Evolutionary conservation across 164 flowering plant genomes (phyloP).

Genomic region (Magnolia sinica): DNA sequence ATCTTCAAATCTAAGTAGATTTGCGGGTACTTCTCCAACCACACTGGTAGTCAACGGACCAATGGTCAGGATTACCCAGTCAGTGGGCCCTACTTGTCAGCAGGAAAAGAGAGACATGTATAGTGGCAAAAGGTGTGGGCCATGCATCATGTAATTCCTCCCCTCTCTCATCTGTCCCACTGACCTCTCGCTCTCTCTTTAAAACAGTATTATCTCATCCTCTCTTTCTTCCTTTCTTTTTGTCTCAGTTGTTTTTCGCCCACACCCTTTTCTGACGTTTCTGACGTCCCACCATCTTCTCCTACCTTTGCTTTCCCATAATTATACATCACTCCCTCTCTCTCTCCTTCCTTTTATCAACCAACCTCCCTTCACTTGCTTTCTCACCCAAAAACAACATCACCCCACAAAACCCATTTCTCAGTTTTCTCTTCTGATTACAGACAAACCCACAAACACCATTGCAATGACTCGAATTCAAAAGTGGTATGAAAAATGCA

Average conservation of each 20-base stretch:
- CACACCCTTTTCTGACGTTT: not conserved
- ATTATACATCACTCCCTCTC: not conserved
- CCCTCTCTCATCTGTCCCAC: not conserved
- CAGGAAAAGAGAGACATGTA: too few species aligned
- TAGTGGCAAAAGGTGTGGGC: too few species aligned
- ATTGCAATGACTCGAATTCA: too few species aligned
- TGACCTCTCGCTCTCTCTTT: not conserved
- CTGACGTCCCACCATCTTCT: conserved; percentile 6
- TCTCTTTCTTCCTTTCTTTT: not conserved
- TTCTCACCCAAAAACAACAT: not conserved
- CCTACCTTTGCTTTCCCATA: not conserved
- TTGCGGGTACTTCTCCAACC: too few species aligned
- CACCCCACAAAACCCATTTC: not conserved
- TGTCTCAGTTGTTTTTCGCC: not conserved
- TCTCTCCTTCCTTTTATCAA: not conserved
- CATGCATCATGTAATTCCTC: too few species aligned
- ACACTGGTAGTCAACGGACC: too few species aligned
- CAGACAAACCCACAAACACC: not conserved
- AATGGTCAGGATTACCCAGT: too few species aligned
- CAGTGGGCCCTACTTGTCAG: too few species aligned
- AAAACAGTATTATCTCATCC: not conserved
- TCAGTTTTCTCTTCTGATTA: not conserved
- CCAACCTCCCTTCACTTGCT: not conserved
- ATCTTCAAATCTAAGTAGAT: too few species aligned
- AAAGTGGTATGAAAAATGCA: not conserved